Evolutionary conservation across 306 rosid genomes (phyloP).

Genomic region (Biancaea sappan): DNA sequence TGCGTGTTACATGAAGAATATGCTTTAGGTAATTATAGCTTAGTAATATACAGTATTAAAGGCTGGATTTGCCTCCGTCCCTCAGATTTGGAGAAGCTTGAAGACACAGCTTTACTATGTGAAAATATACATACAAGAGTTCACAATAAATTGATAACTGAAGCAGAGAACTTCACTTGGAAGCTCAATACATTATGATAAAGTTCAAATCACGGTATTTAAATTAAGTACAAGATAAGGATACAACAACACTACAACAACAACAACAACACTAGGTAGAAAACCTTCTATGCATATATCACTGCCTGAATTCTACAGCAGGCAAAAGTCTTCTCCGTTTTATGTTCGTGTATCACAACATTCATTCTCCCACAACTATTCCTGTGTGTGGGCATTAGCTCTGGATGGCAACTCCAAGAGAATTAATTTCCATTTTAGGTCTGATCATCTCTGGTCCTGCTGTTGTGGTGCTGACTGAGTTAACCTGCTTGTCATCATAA

Average conservation of each 20-base stretch:
- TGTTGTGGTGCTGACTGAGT: slow-evolving; percentile 18
- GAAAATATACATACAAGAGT: slow-evolving; percentile 14
- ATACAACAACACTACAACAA: slow-evolving; percentile 12
- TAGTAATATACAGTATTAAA: neutral
- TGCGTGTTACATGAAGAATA: neutral
- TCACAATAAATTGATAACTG: slow-evolving; percentile 19
- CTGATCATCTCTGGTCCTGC: slow-evolving; percentile 55
- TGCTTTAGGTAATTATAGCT: neutral
- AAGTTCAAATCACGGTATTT: slow-evolving; percentile 20
- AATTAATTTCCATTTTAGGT: slow-evolving; percentile 47
- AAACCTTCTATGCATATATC: slow-evolving; percentile 15
- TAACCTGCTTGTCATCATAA: slow-evolving; percentile 41
- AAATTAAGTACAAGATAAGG: slow-evolving; percentile 26
- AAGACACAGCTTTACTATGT: neutral
- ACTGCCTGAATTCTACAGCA: slow-evolving; percentile 36
- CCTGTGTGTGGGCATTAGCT: slow-evolving; percentile 39
- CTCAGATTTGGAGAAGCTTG: neutral
- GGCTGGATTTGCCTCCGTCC: neutral
- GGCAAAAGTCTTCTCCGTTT: slow-evolving; percentile 30
- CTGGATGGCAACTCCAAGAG: slow-evolving; percentile 52
- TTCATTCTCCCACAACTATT: slow-evolving; percentile 20
- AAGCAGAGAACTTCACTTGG: neutral
- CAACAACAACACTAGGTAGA: neutral
- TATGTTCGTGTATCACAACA: slow-evolving; percentile 13
- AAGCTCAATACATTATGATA: slow-evolving; percentile 29